Base-by-base conservation (phyloP, 2,329 filamentous ascomycete genomes). In the Colletotrichum scovillei region DNA sequence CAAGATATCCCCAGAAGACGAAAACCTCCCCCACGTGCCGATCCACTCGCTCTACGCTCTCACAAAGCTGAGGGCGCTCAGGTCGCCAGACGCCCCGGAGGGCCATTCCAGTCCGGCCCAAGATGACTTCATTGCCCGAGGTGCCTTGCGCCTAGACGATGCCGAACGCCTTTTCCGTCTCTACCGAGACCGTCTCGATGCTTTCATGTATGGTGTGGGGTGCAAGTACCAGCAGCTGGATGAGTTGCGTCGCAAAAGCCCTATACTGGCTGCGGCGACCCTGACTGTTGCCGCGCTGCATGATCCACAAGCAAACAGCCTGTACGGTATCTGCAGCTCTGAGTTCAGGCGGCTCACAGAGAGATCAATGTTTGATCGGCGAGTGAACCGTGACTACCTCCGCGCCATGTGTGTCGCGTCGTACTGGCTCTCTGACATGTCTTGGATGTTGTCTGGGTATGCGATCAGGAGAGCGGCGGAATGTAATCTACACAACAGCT, bases 381-480 rank as follows among this genome's bases (percentile, higher is more conserved):
- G 78, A 0, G 78, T 83, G 0, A 78, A 81, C 19, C 77, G 80
- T 5, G 89, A 92, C 67, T 87, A 89, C 68, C 85, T 92, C 26
- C 85, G 89, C 2, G 90, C 88, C 4, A 84, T 92, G 49, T 90
- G 88, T 55, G 86, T 92, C 4, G 90, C 88, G 0, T 87, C 89
- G 0, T 92, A 91, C 76, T 92, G 90, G 90, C 83, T 92, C 0
- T 89, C 88, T 4, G 90, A 92, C 72, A 82, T 91, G 24, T 90
- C 88, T 4, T 91, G 90, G 88, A 91, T 89, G 76, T 82, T 92
- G 0, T 90, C 88, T 0, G 90, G 90, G 0, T 84, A 86, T 67
- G 87, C 86, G 0, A 86, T 88, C 32, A 83, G 87, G 9, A 81
- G 86, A 19, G 87, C 87, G 0, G 85, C 84, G 4, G 86, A 88